Evolutionary conservation across 2,329 filamentous ascomycete species (phyloP), one percentile per base, ranked within the genome.

Genomic region (Verticillium zaregamsianum): DNA sequence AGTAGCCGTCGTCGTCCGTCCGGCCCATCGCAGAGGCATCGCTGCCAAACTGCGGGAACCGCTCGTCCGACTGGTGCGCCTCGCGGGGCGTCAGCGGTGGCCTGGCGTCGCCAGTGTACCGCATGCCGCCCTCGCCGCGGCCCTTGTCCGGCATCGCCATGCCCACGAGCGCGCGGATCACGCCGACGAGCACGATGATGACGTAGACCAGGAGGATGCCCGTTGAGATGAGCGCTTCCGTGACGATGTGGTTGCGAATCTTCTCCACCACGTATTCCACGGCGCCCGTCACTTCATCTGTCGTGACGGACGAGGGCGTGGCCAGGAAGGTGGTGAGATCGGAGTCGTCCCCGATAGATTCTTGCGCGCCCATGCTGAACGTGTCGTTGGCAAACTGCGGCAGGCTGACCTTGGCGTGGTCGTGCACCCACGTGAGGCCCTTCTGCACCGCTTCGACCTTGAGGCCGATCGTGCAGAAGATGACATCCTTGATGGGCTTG

Each of bases 341-440:
- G 12, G 80, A 79, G 66, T 90, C 85, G 60, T 84, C 85, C 7
- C 77, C 73, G 62, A 89, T 77, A 40, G 83, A 84, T 55, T 83
- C 81, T 35, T 86, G 79, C 61, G 93, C 91, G 52, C 93, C 93
- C 59, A 89, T 79, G 62, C 91, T 94, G 77, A 98, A 96, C 1
- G 90, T 91, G 72, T 97, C 84, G 68, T 91, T 89, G 31, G 86
- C 81, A 64, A 98, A 87, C 59, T 85, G 76, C 0, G 95, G 95
- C 68, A 99, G 90, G 63, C 86, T 80, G 68, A 99, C 84, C 64
- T 95, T 86, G 3, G 95, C 92, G 72, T 98, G 80, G 67, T 98
- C 89, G 69, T 91, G 86, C 12, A 97, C 90, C 94, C 94, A 99
- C 1, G 91, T 96, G n/a, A 98, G 82, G 14, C 90, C 95, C 71